Percentiles rank a stretch among this genome's conserved stretches.
Conservation (phyloP, 2,329 filamentous ascomycete species). For the Fusarium equiseti region DNA sequence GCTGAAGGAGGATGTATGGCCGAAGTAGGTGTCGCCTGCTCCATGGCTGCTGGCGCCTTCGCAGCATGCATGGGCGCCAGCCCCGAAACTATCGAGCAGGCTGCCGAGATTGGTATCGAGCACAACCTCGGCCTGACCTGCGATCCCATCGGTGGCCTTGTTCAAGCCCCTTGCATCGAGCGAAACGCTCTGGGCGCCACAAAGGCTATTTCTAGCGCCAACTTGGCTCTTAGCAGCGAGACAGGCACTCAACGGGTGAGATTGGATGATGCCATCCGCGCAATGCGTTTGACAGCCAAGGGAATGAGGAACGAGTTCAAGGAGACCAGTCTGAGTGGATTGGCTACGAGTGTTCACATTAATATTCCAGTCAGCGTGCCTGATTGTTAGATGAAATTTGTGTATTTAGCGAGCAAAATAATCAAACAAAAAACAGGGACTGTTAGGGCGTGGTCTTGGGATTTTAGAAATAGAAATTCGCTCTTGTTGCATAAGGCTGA, state of each 20-base stretch:
- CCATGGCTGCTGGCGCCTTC: conserved; percentile 64
- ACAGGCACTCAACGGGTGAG: conserved; percentile 61
- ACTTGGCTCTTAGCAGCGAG: conserved; percentile 60
- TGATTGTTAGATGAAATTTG: conserved; percentile 55
- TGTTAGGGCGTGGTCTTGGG: conserved; percentile 1
- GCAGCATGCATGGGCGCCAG: conserved; percentile 65
- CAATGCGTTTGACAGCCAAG: conserved; percentile 63
- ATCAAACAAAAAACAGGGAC: conserved; percentile 19
- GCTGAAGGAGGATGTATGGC: conserved; percentile 66
- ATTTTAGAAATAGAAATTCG: conserved; percentile 16
- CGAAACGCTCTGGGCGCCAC: conserved; percentile 63
- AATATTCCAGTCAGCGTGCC: conserved; percentile 65
- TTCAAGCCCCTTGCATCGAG: conserved; percentile 65
- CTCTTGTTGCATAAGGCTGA: conserved; percentile 4
- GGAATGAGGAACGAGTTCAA: conserved; percentile 67
- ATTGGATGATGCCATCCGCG: conserved; percentile 63
- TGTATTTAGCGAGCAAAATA: conserved; percentile 10
- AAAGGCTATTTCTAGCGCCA: conserved; percentile 64
- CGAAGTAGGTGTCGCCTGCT: conserved; percentile 65
- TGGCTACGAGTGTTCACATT: conserved; percentile 63
- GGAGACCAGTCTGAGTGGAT: conserved; percentile 63
- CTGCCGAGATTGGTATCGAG: conserved; percentile 65
- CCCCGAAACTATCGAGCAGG: conserved; percentile 63
- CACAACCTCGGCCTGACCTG: conserved; percentile 65
- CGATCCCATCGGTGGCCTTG: conserved; percentile 63